A percentile compares a stretch with the other conserved stretches of the same genome.
Evolutionary conservation across 352 stramenopile genomes (phyloP).

Genomic region (Phytophthora constricta): DNA sequence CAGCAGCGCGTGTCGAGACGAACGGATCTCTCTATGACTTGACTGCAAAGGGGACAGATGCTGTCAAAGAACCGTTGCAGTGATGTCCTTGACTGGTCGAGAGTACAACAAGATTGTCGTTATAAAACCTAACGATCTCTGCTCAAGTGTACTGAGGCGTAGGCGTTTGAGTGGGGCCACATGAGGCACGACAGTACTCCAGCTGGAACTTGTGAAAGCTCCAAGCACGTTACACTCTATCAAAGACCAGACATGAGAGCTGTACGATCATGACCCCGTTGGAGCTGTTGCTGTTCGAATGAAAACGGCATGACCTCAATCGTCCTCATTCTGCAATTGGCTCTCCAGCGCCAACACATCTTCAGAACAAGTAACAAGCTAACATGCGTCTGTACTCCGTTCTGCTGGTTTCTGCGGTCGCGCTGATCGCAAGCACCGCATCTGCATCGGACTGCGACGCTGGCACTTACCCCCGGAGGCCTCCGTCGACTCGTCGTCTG

Average conservation of each 20-base stretch:
- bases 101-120: too few relatives aligned
- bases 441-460: neutral
- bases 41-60: neutral
- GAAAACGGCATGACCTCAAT: neutral
- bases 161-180: neutral
- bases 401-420: neutral
- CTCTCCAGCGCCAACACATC: neutral
- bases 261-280: neutral
- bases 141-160: too few relatives aligned
- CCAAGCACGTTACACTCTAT: neutral
- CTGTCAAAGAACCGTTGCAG: neutral
- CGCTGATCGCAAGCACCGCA: neutral
- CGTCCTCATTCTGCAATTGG: conserved; percentile 4
- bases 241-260: neutral
- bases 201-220: neutral
- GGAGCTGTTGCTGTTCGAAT: neutral
- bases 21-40: neutral
- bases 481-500: neutral
- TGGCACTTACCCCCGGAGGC: neutral
- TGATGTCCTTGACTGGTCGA: neutral
- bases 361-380: neutral
- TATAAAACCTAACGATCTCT: neutral
- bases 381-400: neutral
- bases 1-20: neutral
- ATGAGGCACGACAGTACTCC: neutral